Evolutionary conservation across 208 protist species (phyloP).

Genomic region (Trichomonas vaginalis): DNA sequence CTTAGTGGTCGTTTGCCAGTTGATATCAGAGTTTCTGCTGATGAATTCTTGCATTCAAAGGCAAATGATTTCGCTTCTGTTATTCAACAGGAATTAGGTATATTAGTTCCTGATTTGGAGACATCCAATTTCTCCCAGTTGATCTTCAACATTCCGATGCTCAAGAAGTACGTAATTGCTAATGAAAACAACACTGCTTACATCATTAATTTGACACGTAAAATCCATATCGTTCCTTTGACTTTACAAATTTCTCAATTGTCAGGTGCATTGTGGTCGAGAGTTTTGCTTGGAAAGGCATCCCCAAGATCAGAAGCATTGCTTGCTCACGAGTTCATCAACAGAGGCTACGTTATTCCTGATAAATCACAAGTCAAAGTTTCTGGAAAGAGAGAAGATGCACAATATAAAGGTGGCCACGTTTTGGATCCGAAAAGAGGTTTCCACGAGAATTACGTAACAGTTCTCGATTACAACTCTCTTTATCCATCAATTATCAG

Average conservation of each 20-base stretch:
- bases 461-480: constrained; percentile 99
- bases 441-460: constrained; percentile 90
- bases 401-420: constrained; percentile 45
- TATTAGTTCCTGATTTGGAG: no score
- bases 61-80: background rate
- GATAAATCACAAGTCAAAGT: background rate
- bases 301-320: background rate
- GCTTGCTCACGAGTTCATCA: constrained; percentile 5
- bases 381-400: constrained; percentile 17
- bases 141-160: no score
- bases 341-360: background rate
- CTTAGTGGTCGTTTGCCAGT: background rate
- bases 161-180: background rate
- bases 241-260: background rate
- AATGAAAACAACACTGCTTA: background rate
- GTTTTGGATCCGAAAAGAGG: constrained; percentile 75
- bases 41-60: background rate
- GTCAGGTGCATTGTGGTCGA: background rate
- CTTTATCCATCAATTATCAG: constrained; percentile 99
- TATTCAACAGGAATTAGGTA: background rate
- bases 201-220: background rate
- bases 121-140: background rate
- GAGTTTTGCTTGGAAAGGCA: background rate
- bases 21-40: background rate
- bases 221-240: background rate